Evolutionary conservation across 1,139 yeast genomes (phyloP), one percentile per base, ranked within the genome.

Genomic region (Lodderomyces metapsilosis): DNA sequence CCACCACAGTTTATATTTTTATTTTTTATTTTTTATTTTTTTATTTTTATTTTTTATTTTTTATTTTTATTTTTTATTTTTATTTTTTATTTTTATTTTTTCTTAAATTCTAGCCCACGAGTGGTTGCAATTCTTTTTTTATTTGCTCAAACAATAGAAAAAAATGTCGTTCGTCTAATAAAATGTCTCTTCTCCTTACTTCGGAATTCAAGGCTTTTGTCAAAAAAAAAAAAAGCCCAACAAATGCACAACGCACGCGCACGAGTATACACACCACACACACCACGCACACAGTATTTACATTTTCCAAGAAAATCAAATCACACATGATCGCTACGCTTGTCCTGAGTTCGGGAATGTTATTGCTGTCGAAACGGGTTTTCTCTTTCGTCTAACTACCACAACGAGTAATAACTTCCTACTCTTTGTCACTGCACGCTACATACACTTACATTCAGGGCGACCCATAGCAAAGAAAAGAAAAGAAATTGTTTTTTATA

Each of bases 71-170:
- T 23, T 23, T 23, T 23, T 23, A n/a, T 25, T 12, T 25, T 4
- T 25, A 25, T 25, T 25, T 4, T 12, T n/a, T 12, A n/a, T 25
- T 23, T 23, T 23, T 20, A 20, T 20, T 20, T 5, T 23, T 23
- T 23, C n/a, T 4, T 8, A 16, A 28, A 28, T 28, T 28, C 18
- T 11, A 15, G 32, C 18, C 32, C 32, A 28, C 32, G 32, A 28
- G 32, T 28, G 32, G 32, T 28, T 28, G 32, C 32, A 28, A 15
- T 28, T 28, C 18, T 25, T 25, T 25, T 25, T 24, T 24, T 24
- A n/a, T 25, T n/a, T 25, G 30, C 16, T 12, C 16, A 12, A 8
- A 12, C 16, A 20, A 28, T 9, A 15, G n/a, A 8, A 28, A 6
- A 28, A 28, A 28, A 28, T 28, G 32, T 28, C 32, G 32, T 15